These are phyloP conservation scores for Xerocomus potaroensis DNA, from an alignment of 768 basidiomycete genomes.

Conservation along the genomic window DNA sequence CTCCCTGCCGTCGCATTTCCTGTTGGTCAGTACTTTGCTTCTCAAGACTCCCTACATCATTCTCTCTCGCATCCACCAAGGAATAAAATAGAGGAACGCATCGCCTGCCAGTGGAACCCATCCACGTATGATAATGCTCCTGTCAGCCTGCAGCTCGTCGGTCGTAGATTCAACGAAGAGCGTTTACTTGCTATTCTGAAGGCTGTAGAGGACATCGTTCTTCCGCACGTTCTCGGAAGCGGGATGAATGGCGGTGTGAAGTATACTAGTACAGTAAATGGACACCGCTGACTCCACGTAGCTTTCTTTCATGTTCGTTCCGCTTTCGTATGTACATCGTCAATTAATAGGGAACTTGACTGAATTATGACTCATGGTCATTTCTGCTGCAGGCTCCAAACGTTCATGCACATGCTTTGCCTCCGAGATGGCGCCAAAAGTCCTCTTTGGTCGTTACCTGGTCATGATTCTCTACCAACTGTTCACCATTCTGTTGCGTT, in stretches of 20 bases:
- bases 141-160: constrained; percentile 46
- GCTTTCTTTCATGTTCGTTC: background rate
- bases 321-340: constrained; percentile 2
- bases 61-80: constrained; percentile 26
- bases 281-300: constrained; percentile 1
- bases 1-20: constrained; percentile 47
- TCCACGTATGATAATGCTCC: constrained; percentile 41
- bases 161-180: constrained; percentile 48
- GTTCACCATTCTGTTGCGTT: background rate
- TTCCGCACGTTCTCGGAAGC: constrained; percentile 13
- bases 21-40: constrained; percentile 34
- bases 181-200: constrained; percentile 42
- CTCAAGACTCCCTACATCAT: constrained; percentile 8
- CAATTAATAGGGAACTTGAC: constrained; percentile 6
- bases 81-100: constrained; percentile 33
- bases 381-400: constrained; percentile 6
- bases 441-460: too few relatives aligned
- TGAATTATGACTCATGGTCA: too few relatives aligned
- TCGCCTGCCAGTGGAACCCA: constrained; percentile 40
- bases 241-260: constrained; percentile 3
- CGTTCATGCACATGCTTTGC: constrained; percentile 7
- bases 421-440: constrained; percentile 8
- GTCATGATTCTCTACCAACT: too few relatives aligned
- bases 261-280: constrained; percentile 13
- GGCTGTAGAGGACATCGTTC: constrained; percentile 33